Conservation (phyloP, 257 asterid genomes). For the Gentiana straminea region DNA sequence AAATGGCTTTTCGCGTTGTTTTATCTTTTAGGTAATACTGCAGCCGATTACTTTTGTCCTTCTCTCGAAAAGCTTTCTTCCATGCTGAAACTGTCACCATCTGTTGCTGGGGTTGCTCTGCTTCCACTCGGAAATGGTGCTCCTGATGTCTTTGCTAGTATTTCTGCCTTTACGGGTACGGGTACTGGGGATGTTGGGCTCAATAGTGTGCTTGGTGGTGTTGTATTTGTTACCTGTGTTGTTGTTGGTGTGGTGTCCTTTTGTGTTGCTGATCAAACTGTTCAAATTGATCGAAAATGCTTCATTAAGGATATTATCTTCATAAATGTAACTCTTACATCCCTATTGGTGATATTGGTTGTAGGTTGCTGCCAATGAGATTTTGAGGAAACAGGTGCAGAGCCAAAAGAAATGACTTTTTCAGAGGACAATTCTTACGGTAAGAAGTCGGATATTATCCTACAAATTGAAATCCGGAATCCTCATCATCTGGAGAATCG, state of each 20-base stretch:
- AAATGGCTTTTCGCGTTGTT: constrained; percentile 84
- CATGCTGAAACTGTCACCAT: constrained; percentile 68
- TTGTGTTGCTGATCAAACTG: constrained; percentile 58
- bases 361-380: constrained; percentile 92
- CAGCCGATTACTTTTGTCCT: constrained; percentile 90
- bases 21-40: constrained; percentile 96
- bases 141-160: constrained; percentile 93
- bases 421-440: too few relatives aligned
- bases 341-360: constrained; percentile 52
- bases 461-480: too few relatives aligned
- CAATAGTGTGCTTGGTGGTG: constrained; percentile 93
- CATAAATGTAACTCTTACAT: constrained; percentile 45
- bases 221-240: constrained; percentile 86
- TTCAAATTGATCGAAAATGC: constrained; percentile 67
- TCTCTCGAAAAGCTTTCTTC: constrained; percentile 79
- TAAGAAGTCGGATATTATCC: too few relatives aligned
- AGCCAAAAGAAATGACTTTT: too few relatives aligned
- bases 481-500: too few relatives aligned
- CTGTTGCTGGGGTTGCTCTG: constrained; percentile 88
- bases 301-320: constrained; percentile 69
- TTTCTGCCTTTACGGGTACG: constrained; percentile 73
- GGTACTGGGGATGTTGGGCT: constrained; percentile 96
- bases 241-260: constrained; percentile 86
- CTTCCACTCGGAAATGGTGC: constrained; percentile 99
- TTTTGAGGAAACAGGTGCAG: constrained; percentile 66